Conservation (phyloP, 2,329 filamentous ascomycete species). For the Rugonectria rugulosa region DNA sequence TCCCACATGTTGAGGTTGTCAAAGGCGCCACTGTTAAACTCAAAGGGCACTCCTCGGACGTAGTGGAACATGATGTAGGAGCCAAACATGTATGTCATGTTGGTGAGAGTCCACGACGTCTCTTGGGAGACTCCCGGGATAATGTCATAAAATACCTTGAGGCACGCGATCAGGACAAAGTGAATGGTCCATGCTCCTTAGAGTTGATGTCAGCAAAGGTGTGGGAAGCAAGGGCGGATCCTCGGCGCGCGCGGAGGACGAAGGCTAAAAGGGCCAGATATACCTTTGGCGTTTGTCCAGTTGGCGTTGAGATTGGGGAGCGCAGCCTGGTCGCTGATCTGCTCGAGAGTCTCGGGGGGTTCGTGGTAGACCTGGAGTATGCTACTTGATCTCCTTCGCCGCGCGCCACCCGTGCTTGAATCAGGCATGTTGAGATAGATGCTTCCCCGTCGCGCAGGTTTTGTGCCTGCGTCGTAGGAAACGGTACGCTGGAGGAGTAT, state of each 20-base stretch:
- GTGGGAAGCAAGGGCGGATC: background rate
- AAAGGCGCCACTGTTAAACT: conserved; percentile 98
- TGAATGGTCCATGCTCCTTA: conserved; percentile 98
- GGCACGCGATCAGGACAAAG: conserved; percentile 85
- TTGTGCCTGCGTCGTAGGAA: conserved; percentile 86
- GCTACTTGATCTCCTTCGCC: conserved; percentile 95
- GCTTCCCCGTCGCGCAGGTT: conserved; percentile 69
- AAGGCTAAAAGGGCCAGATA: conserved; percentile 29
- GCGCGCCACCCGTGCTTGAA: conserved; percentile 57
- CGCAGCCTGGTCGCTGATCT: conserved; percentile 94
- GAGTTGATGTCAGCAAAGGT: conserved; percentile 28
- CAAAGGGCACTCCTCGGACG: conserved; percentile 96
- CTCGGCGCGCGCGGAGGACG: conserved; percentile 9
- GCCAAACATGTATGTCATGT: conserved; percentile 98
- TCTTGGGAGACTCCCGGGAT: conserved; percentile 96
- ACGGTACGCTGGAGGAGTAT: conserved; percentile 87
- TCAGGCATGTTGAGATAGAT: conserved; percentile 68
- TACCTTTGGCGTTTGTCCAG: conserved; percentile 99
- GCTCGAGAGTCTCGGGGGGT: conserved; percentile 94
- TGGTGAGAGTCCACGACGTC: conserved; percentile 97
- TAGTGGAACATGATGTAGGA: conserved; percentile 99
- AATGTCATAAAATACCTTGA: conserved; percentile 98
- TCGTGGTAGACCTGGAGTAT: conserved; percentile 93
- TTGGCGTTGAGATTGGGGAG: conserved; percentile 96
- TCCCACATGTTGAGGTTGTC: conserved; percentile 99